Evolutionary conservation across 345 rosid species (phyloP).

Genomic region (Nephelium lappaceum): DNA sequence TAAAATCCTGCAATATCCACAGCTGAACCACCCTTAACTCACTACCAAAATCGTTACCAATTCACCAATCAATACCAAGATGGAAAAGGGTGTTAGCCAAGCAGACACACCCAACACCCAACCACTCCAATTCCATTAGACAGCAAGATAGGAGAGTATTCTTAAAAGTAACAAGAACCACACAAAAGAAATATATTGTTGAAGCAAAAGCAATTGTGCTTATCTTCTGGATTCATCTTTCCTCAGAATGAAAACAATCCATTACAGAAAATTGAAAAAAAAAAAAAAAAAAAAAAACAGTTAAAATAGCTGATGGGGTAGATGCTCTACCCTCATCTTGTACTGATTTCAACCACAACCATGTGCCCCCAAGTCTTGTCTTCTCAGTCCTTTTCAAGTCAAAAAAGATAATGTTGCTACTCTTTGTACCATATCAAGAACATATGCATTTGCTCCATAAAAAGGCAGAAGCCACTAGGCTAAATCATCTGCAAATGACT

Average conservation of each 20-base stretch:
- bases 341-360: neutral
- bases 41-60: too few species aligned
- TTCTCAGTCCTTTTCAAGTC: neutral
- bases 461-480: neutral
- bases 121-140: neutral
- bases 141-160: neutral
- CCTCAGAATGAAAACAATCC: neutral
- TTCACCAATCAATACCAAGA: too few species aligned
- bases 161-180: neutral
- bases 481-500: neutral
- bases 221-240: neutral
- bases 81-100: too few species aligned
- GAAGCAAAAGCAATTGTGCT: neutral
- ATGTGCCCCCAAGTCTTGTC: neutral
- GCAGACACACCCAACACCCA: neutral
- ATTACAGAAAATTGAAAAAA: too few species aligned
- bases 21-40: too few species aligned
- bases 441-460: neutral
- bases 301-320: neutral
- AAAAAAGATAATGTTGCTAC: neutral
- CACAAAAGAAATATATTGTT: too few species aligned
- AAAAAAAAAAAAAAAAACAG: too few species aligned
- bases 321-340: neutral
- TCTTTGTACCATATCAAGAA: neutral
- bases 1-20: too few species aligned